These are phyloP conservation scores for Saccharomycopsis guyanensis DNA, from an alignment of 805 yeast species.

Conservation along the genomic window DNA sequence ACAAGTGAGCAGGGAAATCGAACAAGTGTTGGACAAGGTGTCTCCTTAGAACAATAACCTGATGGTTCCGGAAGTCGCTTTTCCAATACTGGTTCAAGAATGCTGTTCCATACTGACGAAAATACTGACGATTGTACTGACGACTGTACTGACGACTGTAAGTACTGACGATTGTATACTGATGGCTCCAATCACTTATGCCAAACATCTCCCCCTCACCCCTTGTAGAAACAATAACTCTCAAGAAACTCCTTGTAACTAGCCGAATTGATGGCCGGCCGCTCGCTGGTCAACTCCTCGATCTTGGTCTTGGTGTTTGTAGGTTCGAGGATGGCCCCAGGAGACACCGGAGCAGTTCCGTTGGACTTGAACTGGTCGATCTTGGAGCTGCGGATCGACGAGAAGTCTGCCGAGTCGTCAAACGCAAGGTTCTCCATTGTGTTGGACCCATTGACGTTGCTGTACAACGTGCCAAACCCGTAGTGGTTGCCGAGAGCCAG, in stretches of 20 bases:
- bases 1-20: too few species aligned
- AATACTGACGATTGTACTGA: too few species aligned
- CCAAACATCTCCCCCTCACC: too few species aligned
- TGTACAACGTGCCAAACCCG: conserved; percentile 4
- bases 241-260: conserved; percentile 51
- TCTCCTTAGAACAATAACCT: too few species aligned
- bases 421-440: conserved; percentile 34
- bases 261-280: conserved; percentile 39
- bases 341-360: neutral
- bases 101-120: too few species aligned
- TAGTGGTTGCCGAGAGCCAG: neutral
- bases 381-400: neutral
- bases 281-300: conserved; percentile 18
- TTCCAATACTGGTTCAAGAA: too few species aligned
- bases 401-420: conserved; percentile 50
- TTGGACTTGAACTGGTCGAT: neutral
- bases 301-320: conserved; percentile 6
- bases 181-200: too few species aligned
- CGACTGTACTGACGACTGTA: too few species aligned
- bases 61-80: too few species aligned
- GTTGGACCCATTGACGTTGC: neutral
- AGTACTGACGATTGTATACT: too few species aligned
- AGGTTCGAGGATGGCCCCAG: neutral
- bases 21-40: too few species aligned
- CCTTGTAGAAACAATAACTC: conserved; percentile 51